Base-by-base conservation (phyloP, 495 filamentous ascomycete genomes). In the Neurospora sp. region DNA sequence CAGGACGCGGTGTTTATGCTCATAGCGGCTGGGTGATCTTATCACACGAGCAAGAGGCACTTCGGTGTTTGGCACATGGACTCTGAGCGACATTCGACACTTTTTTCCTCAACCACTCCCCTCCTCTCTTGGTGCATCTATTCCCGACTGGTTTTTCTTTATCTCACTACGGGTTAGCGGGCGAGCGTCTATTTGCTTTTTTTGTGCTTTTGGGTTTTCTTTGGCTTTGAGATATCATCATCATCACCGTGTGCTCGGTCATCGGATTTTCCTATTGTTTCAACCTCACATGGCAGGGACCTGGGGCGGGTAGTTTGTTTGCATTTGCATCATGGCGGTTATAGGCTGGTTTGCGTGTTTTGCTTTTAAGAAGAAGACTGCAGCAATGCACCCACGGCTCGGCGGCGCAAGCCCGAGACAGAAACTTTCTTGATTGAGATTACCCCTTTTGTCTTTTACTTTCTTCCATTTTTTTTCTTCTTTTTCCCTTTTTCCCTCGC, bases 311-410 rank as follows among this genome's bases (percentile, higher is more conserved):
- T 74, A 76, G 72, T 81, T 80, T 83, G 78, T 79, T 83, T 83
- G 84, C 84, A 86, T 86, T 85, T 86, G 81, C 82, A 81, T 81
- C 78, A 80, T 75, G 80, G 78, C 78, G 72, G 78, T 77, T 84
- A 83, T 80, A 79, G 82, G 81, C 77, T 77, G 78, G 73, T 77
- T 79, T 76, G 77, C 76, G 75, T 77, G 77, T 80, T 76, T 78
- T 76, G 70, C 76, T 77, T 75, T 74, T 72, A 79, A 83, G 81
- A 80, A 85, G 78, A 81, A 84, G 75, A 84, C 78, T 62, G 84
- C 84, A 86, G 84, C 84, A 84, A 86, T 86, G 84, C 84, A 85
- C 80, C 80, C 79, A 73, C 79, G 74, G 77, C 81, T 83, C 80
- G 80, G 82, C 78, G 78, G 20, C 54, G 39, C 69, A 75, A 83